These are phyloP conservation scores for Carex kokanica DNA, from an alignment of 176 grass and related monocot species.

Conservation along the genomic window DNA sequence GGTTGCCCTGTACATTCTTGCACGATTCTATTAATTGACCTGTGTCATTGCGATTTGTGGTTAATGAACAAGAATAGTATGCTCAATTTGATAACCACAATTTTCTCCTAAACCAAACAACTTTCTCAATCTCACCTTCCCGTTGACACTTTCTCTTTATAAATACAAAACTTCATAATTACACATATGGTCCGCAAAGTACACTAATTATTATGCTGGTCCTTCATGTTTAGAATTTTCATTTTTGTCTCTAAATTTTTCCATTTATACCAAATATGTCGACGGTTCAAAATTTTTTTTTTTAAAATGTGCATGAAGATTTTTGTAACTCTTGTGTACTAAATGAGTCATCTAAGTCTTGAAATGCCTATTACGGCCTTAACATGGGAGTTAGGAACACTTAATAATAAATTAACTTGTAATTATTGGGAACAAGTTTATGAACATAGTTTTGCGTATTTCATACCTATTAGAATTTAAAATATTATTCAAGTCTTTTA, in stretches of 20 bases:
- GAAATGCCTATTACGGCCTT: too few species aligned
- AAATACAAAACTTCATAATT: background rate
- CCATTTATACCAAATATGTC: background rate
- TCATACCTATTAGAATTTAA: too few species aligned
- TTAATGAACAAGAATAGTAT: background rate
- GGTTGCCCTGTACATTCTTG: background rate
- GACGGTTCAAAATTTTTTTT: background rate
- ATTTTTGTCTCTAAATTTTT: background rate
- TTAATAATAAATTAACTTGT: too few species aligned
- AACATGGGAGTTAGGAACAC: too few species aligned
- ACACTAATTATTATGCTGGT: background rate
- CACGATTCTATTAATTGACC: background rate
- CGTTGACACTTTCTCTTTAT: background rate
- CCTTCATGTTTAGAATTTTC: background rate
- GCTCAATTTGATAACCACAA: slow-evolving; percentile 9
- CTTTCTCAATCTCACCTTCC: background rate
- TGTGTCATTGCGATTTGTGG: background rate
- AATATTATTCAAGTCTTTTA: too few species aligned
- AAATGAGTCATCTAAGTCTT: too few species aligned
- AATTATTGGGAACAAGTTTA: too few species aligned
- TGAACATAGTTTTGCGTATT: too few species aligned
- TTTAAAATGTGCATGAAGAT: background rate
- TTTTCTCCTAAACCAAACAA: background rate
- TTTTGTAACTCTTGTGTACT: background rate
- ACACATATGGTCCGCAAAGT: background rate